Percentiles rank a stretch among this genome's conserved stretches.
These are phyloP conservation scores for Agrostemma githago DNA, from an alignment of 148 eudicot species.

Conservation along the genomic window DNA sequence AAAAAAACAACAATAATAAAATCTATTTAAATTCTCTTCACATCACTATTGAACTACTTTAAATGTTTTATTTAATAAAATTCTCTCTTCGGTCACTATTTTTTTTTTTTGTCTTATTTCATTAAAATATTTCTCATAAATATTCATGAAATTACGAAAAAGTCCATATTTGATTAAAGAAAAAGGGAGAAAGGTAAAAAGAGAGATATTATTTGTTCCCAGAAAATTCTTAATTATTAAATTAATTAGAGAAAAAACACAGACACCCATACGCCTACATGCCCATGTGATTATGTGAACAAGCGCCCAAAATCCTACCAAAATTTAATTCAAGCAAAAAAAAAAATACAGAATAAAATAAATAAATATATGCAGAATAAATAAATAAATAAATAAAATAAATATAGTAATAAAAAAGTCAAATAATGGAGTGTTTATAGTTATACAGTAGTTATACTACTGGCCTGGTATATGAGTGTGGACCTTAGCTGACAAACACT, in stretches of 20 bases:
- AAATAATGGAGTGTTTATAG: conserved; percentile 2
- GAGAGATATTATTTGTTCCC: not conserved
- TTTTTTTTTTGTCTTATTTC: too few species aligned
- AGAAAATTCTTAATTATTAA: conserved; percentile 11
- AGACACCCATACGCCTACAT: conserved; percentile 27
- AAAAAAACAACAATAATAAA: too few species aligned
- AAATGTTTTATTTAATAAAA: too few species aligned
- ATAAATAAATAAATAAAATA: conserved; percentile 9
- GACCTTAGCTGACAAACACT: conserved; percentile 26
- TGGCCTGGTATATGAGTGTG: conserved; percentile 8
- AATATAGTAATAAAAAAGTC: conserved; percentile 15
- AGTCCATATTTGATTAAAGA: not conserved
- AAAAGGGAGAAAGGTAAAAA: not conserved
- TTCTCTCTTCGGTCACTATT: too few species aligned
- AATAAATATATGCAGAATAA: not conserved
- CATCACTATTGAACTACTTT: too few species aligned
- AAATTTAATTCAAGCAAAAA: not conserved
- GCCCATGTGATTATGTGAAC: conserved; percentile 27
- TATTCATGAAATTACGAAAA: too few species aligned
- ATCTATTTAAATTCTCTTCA: too few species aligned
- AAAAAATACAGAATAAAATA: not conserved
- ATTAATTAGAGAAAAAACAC: conserved; percentile 8
- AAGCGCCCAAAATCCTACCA: conserved; percentile 8
- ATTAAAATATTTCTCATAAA: too few species aligned
- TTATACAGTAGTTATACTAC: not conserved